Evolutionary conservation across 106 monocot genomes (phyloP).

Genomic region (Dendrobium nobile): DNA sequence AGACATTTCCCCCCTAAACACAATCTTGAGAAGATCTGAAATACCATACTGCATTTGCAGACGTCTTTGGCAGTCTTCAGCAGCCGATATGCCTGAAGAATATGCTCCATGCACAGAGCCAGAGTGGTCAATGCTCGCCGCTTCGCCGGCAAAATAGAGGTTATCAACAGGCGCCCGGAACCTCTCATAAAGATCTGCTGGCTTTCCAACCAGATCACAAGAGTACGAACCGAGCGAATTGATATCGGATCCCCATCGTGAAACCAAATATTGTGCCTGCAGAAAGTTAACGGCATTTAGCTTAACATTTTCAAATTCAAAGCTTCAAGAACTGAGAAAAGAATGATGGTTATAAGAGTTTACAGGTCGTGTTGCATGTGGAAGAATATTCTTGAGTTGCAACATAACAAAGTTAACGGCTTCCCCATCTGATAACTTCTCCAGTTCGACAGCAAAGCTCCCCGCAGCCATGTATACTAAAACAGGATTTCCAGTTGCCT

Average conservation of each 20-base stretch:
- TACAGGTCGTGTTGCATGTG: constrained; percentile 81
- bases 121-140: constrained; percentile 80
- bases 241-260: constrained; percentile 84
- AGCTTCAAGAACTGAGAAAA: not conserved
- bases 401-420: constrained; percentile 62
- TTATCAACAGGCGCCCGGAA: constrained; percentile 77
- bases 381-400: constrained; percentile 75
- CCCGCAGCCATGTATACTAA: constrained; percentile 98
- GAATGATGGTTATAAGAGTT: not conserved
- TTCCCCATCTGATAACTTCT: constrained; percentile 76
- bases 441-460: constrained; percentile 70
- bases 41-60: constrained; percentile 47
- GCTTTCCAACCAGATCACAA: constrained; percentile 83
- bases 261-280: constrained; percentile 69
- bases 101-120: constrained; percentile 94
- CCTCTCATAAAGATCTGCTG: constrained; percentile 76
- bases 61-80: constrained; percentile 72
- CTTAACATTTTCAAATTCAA: not conserved
- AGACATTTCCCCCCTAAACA: constrained; percentile 49
- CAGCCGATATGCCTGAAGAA: constrained; percentile 71
- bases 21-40: constrained; percentile 50
- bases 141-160: constrained; percentile 91
- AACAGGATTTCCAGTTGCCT: constrained; percentile 75
- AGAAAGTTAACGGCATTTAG: not conserved
- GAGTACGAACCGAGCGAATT: constrained; percentile 78